A percentile compares a stretch with the other conserved stretches of the same genome.
These are phyloP conservation scores for Spizellomyces sp. DNA, from an alignment of 192 early-diverging fungal species.

Conservation along the genomic window DNA sequence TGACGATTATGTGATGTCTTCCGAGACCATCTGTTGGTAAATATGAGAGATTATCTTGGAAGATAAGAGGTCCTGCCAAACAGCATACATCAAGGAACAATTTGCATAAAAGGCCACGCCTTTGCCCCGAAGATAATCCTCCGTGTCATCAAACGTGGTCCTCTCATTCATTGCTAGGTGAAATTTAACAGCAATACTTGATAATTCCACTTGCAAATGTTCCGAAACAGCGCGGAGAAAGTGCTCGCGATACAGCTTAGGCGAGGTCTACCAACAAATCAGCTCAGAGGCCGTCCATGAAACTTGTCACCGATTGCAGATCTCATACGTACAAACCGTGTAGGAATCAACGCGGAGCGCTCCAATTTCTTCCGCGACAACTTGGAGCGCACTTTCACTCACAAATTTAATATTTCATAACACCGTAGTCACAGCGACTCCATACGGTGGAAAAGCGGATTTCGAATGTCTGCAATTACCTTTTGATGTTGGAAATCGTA, in stretches of 20 bases:
- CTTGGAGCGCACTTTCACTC: not conserved
- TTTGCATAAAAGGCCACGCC: conserved; percentile 17
- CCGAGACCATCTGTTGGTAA: not conserved
- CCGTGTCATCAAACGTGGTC: not conserved
- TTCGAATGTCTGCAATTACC: not conserved
- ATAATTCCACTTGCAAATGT: conserved; percentile 18
- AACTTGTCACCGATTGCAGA: not conserved
- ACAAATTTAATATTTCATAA: not conserved
- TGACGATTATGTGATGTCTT: not conserved
- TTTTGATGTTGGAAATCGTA: conserved; percentile 4
- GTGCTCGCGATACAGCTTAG: conserved; percentile 1
- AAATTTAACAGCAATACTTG: conserved; percentile 18
- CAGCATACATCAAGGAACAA: not conserved
- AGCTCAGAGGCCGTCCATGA: not conserved
- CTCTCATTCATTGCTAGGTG: not conserved
- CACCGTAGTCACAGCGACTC: not conserved
- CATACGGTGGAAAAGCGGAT: not conserved
- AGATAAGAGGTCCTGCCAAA: not conserved
- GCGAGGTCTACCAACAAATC: not conserved
- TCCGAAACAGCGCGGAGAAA: conserved; percentile 21
- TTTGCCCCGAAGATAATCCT: conserved; percentile 3
- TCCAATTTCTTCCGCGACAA: not conserved
- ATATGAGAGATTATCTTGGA: not conserved
- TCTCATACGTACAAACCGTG: conserved; percentile 5
- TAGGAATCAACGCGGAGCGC: conserved; percentile 1